phyloP scores from a whole-genome alignment of 805 yeast genomes.

The Sungouiozyma intestinalis region DNA sequence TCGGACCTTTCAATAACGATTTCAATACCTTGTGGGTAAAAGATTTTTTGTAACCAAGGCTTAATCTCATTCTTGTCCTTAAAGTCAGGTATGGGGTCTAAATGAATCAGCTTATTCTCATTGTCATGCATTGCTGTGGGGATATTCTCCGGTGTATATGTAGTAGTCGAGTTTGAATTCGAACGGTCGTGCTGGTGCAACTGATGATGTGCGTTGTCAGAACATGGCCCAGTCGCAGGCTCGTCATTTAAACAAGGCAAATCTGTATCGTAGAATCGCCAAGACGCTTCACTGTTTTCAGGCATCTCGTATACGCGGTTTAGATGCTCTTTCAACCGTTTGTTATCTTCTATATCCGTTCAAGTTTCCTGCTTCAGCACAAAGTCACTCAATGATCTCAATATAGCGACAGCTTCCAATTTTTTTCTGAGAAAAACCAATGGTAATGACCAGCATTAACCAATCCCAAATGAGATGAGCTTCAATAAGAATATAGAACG shows the following conservation, averaged over 20 bases:
- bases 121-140: slow-evolving; percentile 5
- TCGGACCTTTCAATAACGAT: slow-evolving; percentile 57
- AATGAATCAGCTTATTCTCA: slow-evolving; percentile 26
- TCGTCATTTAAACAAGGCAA: not conserved
- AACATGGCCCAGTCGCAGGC: too few species aligned
- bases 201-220: too few species aligned
- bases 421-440: too few species aligned
- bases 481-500: too few species aligned
- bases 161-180: slow-evolving; percentile 2
- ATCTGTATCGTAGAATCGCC: not conserved
- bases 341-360: too few species aligned
- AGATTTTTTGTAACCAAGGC: slow-evolving; percentile 49
- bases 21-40: slow-evolving; percentile 39
- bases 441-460: too few species aligned
- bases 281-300: not conserved
- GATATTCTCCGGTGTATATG: slow-evolving; percentile 8
- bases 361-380: too few species aligned
- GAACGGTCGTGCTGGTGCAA: slow-evolving; percentile 4
- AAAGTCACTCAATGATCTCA: too few species aligned
- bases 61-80: slow-evolving; percentile 41
- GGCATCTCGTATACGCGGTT: too few species aligned
- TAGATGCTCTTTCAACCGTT: too few species aligned
- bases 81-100: slow-evolving; percentile 32
- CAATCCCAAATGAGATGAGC: too few species aligned
- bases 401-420: too few species aligned